Evolutionary conservation across 345 rosid species (phyloP).

Genomic region (Turritis glabra): DNA sequence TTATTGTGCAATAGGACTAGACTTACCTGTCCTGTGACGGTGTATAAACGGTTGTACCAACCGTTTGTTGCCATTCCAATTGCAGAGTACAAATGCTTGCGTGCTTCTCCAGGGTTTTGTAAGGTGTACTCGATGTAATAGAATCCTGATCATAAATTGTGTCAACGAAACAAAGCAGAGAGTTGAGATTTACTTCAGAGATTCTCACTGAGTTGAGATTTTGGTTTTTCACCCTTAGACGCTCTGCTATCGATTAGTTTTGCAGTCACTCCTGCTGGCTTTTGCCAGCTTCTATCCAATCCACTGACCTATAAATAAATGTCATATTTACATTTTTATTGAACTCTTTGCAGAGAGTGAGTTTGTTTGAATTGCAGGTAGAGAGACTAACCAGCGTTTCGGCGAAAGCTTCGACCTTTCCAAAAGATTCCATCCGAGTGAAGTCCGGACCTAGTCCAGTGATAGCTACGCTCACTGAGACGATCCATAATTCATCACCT

Average conservation of each 20-base stretch:
- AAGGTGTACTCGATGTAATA: conserved; percentile 88
- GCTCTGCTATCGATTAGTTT: conserved; percentile 69
- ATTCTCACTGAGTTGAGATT: neutral
- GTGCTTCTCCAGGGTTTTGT: conserved; percentile 84
- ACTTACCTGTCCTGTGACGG: conserved; percentile 84
- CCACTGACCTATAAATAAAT: conserved; percentile 62
- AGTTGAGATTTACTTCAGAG: conserved; percentile 13
- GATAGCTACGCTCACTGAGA: conserved; percentile 41
- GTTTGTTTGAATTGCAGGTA: neutral
- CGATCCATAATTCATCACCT: neutral
- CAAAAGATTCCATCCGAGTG: conserved; percentile 88
- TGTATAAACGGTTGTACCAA: conserved; percentile 90
- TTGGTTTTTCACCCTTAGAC: conserved; percentile 52
- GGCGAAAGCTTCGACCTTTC: conserved; percentile 89
- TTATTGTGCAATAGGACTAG: neutral
- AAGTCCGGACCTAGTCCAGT: conserved; percentile 94
- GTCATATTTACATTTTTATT: neutral
- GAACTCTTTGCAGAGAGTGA: neutral
- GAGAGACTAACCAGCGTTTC: conserved; percentile 67
- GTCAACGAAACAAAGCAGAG: conserved; percentile 13
- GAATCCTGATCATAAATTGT: conserved; percentile 49
- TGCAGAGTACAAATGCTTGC: conserved; percentile 67
- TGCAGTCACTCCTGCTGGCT: conserved; percentile 81
- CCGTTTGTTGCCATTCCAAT: conserved; percentile 89
- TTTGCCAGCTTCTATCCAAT: conserved; percentile 93